Base-by-base conservation (phyloP, 2,329 filamentous ascomycete species). In the Cercospora janseana region DNA sequence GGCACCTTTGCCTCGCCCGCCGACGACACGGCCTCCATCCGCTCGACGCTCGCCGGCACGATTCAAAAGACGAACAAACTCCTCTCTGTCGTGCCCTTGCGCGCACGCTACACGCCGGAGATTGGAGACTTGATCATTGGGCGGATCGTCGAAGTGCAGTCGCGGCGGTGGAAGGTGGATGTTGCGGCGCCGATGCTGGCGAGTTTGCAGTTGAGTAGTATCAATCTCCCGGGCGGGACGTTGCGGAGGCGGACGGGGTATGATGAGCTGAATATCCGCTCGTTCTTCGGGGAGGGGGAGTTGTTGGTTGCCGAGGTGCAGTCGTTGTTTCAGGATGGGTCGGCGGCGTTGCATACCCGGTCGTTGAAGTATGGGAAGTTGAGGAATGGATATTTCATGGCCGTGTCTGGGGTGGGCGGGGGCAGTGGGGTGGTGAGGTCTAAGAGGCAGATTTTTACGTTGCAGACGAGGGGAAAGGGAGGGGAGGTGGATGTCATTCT, bases 221-320 rank as follows among this genome's bases (percentile, higher is more conserved):
- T 98, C 72, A 98, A 98, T 68, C 76, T 98, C 2, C 93, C 93
- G 0, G 93, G 93, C 49, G 93, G 93, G 26, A 95, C 95, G 58
- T 77, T 96, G 63, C 82, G 93, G 51, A 87, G 92, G 66, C 80
- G 93, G 58, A 98, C 93, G 21, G 91, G 92, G 64, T 94, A 93
- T 12, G 93, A 98, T 70, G 93, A 97, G 75, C 78, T 98, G 63
- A 93, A 97, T 72, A 97, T 98, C 70, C 83, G 93, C 43, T 88
- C 84, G n/a, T 98, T 96, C 72, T 97, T 98, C 73, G 85, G 86
- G 47, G 93, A 98, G 71, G 93, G 93, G 9, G 93, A 98, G 68
- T 74, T 98, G 45, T 75, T 98, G 12, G 88, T 97, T 13, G 93
- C 93, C 1, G 93, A 98, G 73, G 93, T 98, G 47, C 93, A 98